Base-by-base conservation (phyloP, 768 basidiomycete species). In the Lactarius sanguifluus region DNA sequence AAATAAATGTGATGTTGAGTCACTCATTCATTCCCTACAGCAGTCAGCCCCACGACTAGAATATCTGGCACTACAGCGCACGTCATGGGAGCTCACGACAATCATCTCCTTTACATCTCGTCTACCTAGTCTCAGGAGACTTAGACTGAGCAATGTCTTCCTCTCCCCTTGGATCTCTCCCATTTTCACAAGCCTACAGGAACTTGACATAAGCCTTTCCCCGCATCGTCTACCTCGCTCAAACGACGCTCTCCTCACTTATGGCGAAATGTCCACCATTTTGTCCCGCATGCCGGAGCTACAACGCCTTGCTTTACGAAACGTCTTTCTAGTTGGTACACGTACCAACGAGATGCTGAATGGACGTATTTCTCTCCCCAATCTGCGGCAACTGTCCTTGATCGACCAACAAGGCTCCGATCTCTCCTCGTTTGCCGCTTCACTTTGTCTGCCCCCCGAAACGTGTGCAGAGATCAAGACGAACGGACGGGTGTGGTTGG, bases 71-170 rank as follows among this genome's bases (percentile, higher is more conserved):
- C 38, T 60, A 16, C 52, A 41, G 55, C 41, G 34, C 30, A 25
- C n/a, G 18, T 65, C 64, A 10, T 41, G 58, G 64, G 50, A 60
- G 30, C n/a, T 30, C 28, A n/a, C 54, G 32, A 56, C 40, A 5
- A 45, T 60, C 23, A 25, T n/a, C 18, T 45, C 50, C n/a, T 16
- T 36, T 15, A 40, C 40, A 16, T 60, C 52, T 18, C 59, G 57
- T 64, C 52, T 60, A 15, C 59, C 64, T 9, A 56, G 57, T 43
- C 47, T 64, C 30, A 65, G 15, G 32, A 60, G 64, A 8, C 40
- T 59, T 8, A 47, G 38, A 20, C 36, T 64, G 20, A 23, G 36
- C 18, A 64, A 64, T 41, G 18, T 64, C 30, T 41, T 43, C 50
- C 58, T 64, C 28, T 64, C 38, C 5, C 52, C 50, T 0, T 64